Evolutionary conservation across 2,329 filamentous ascomycete species (phyloP).

Genomic region (Moelleriella libera): DNA sequence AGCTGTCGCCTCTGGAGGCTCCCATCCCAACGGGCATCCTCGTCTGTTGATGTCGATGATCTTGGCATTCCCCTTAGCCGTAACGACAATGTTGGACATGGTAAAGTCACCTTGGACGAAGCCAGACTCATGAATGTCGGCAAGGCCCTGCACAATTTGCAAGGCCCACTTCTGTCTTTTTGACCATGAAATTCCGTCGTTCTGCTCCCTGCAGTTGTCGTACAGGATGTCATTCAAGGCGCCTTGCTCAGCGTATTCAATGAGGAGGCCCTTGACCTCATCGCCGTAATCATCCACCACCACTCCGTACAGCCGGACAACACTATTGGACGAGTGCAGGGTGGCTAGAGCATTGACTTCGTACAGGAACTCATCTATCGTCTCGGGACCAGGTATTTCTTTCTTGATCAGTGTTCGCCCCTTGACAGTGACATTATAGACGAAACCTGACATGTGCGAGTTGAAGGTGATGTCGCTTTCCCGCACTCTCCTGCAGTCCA

Average conservation of each 20-base stretch:
- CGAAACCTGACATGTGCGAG: slow-evolving; percentile 89
- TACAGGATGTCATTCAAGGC: slow-evolving; percentile 86
- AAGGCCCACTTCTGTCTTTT: slow-evolving; percentile 75
- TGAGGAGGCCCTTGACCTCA: slow-evolving; percentile 74
- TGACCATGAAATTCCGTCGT: slow-evolving; percentile 48
- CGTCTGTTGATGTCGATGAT: slow-evolving; percentile 98
- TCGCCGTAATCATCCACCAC: slow-evolving; percentile 81
- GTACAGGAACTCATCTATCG: slow-evolving; percentile 91
- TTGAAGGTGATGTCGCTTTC: slow-evolving; percentile 75
- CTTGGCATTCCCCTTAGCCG: slow-evolving; percentile 69
- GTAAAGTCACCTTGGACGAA: slow-evolving; percentile 98
- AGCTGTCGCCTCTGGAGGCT: slow-evolving; percentile 77
- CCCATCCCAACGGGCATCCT: slow-evolving; percentile 96
- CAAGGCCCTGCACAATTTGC: slow-evolving; percentile 79
- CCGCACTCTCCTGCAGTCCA: slow-evolving; percentile 47
- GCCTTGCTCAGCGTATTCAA: slow-evolving; percentile 75
- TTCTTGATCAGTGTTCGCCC: slow-evolving; percentile 77
- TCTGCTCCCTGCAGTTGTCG: slow-evolving; percentile 49
- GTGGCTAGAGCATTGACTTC: slow-evolving; percentile 89
- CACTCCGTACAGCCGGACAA: slow-evolving; percentile 78
- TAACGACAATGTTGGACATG: slow-evolving; percentile 91
- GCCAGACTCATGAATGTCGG: slow-evolving; percentile 87
- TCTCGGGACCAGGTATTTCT: slow-evolving; percentile 91
- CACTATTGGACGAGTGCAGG: slow-evolving; percentile 56
- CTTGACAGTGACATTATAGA: slow-evolving; percentile 74